Evolutionary conservation across 768 basidiomycete genomes (phyloP).

Genomic region (Steccherinum ochraceum): DNA sequence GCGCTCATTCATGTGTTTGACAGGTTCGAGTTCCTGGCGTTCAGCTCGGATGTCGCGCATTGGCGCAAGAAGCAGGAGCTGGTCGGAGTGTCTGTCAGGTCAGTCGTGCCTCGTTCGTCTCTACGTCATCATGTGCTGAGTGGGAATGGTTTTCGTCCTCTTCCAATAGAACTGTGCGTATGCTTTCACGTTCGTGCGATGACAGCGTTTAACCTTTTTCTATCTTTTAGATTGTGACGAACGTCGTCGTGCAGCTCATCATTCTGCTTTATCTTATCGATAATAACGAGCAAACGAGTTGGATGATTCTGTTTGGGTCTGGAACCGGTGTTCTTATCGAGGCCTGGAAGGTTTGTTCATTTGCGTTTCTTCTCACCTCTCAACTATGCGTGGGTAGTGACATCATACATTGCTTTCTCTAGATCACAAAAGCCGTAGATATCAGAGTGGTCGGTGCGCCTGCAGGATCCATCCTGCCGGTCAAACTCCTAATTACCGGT

Average conservation of each 20-base stretch:
- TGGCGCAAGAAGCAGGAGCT: slow-evolving; percentile 95
- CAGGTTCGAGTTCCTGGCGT: slow-evolving; percentile 94
- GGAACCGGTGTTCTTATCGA: slow-evolving; percentile 80
- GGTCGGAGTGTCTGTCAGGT: slow-evolving; percentile 92
- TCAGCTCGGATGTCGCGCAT: slow-evolving; percentile 91
- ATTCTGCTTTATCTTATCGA: slow-evolving; percentile 92
- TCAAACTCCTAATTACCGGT: slow-evolving; percentile 80
- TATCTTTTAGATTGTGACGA: slow-evolving; percentile 66
- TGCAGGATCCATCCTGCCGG: slow-evolving; percentile 66
- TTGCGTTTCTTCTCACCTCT: neutral
- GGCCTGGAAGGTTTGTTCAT: slow-evolving; percentile 89
- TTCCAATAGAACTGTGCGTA: neutral
- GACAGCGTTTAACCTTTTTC: neutral
- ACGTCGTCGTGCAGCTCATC: slow-evolving; percentile 88
- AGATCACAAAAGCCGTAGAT: slow-evolving; percentile 90
- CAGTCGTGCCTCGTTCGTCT: slow-evolving; percentile 14
- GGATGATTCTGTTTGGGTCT: slow-evolving; percentile 93
- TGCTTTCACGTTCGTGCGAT: neutral
- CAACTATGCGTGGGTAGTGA: neutral
- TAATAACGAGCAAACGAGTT: slow-evolving; percentile 91
- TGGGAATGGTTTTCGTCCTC: neutral
- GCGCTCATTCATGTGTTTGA: no score
- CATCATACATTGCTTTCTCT: neutral
- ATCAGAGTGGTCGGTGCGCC: slow-evolving; percentile 60
- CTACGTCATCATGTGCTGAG: slow-evolving; percentile 25